Evolutionary conservation across 1,284 basidiomycete species (phyloP), one percentile per base, ranked within the genome.

Genomic region (Apiotrichum domesticum): DNA sequence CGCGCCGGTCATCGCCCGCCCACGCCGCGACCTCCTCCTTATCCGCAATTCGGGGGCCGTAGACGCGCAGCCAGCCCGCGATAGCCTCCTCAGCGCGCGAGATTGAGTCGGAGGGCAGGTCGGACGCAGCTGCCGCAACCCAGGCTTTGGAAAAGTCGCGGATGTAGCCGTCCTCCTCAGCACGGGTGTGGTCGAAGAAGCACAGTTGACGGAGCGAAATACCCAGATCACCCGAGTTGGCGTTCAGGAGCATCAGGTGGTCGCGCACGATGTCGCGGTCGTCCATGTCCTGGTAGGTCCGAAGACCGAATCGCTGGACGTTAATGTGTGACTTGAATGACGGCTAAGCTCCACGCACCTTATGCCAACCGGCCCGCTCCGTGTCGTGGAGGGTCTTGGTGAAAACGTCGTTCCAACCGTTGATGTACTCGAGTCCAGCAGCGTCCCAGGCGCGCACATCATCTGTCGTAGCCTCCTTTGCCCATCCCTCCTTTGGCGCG

Each of bases 161-260:
- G 29, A 84, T 63, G 14, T 74, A 71, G 0, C 65, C 59, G 9
- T 57, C 57, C 14, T 69, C 66, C 37, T 45, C 49, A 33, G 32
- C 15, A n/a, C 51, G 50, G 13, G 79, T 75, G 2, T 84, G 82
- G n/a, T 76, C 77, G 80, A 94, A 92, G 44, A 76, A 76, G 4
- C 80, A 80, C 1, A 95, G 78, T 5, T 74, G 78, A 39, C 92
- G 84, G 80, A 94, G 88, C 2, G 89, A 87, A 5, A 81, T 80
- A 70, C 91, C 85, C 76, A 91, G 94, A 76, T 96, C 93, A 15
- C 94, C 80, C 50, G 79, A 78, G 65, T 91, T 83, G 7, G 74
- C 72, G 56, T 84, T 80, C 78, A 96, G 83, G 35, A 93, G 74
- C 44, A 81, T 78, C 15, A 94, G 79, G 47, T 91, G 80, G 84